Evolutionary conservation across 306 rosid genomes (phyloP), one percentile per base, ranked within the genome.

Genomic region (Vigna hirtella): DNA sequence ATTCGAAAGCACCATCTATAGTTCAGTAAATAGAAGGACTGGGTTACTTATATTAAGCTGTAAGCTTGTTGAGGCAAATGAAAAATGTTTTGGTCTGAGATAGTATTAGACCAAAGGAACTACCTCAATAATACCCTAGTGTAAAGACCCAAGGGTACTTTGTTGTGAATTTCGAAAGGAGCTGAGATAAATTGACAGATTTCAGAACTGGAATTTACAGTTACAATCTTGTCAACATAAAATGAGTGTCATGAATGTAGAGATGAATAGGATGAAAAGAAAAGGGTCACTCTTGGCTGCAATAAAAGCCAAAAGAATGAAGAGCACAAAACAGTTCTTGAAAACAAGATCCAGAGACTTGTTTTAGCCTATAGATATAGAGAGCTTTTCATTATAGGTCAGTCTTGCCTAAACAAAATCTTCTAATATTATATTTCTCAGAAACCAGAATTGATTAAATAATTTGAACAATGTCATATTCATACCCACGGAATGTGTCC

Each of bases 401-500:
- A n/a, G n/a, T 70, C 30, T 9, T 66, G 73, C 68, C 55, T 18
- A 66, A 70, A 20, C 20, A 73, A 2, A 73, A 15, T 59, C 51
- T 24, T 13, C 26, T 42, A 45, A 69, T 18, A 70, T 7, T 32
- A 4, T 18, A 64, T n/a, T 43, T 69, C 48, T 36, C 48, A 65
- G 26, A 53, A 48, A 32, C 34, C 4, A 52, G 28, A 40, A 17
- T 48, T 13, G 42, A 66, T 57, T n/a, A 56, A 26, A 49, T 40
- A 82, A 17, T 58, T 69, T 20, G 63, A 76, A 63, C 9, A 70
- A 68, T 43, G 17, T 58, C 36, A 8, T 48, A 52, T 22, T 26
- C 90, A 74, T 87, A 93, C 97, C 97, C 58, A 85, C 93, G 43
- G 96, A 88, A 84, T 91, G 94, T 26, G 98, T 93, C 91, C 91